A percentile compares a stretch with the other conserved stretches of the same genome.
Conservation (phyloP, 1,284 basidiomycete species). For the Ustilago curta region DNA sequence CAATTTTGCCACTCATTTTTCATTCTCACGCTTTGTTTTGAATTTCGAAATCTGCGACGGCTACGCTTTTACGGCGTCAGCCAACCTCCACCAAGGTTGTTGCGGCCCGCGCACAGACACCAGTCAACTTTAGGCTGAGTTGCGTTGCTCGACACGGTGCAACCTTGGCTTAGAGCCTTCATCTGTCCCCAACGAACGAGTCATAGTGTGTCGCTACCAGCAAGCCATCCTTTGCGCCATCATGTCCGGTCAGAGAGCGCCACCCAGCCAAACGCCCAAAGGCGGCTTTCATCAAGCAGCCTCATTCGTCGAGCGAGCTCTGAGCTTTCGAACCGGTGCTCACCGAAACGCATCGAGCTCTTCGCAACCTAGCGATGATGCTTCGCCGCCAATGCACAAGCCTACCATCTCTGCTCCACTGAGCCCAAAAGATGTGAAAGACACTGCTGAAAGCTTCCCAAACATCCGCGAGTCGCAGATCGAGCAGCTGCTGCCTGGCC, state of each 20-base stretch:
- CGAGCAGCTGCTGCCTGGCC: constrained; percentile 35
- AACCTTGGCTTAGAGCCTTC: background rate
- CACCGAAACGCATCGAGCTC: constrained; percentile 18
- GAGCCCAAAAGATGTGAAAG: constrained; percentile 19
- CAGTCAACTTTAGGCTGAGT: constrained; percentile 1
- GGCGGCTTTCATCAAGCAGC: constrained; percentile 51
- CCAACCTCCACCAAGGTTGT: background rate
- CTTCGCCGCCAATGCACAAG: background rate
- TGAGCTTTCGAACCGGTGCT: constrained; percentile 39
- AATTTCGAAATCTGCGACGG: no score
- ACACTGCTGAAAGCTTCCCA: constrained; percentile 32
- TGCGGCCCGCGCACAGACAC: constrained; percentile 5
- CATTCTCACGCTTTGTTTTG: no score
- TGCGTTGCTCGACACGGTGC: background rate
- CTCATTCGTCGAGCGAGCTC: constrained; percentile 43
- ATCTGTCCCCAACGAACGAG: background rate
- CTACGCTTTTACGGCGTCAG: background rate
- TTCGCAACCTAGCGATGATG: constrained; percentile 4
- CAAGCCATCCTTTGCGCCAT: no score
- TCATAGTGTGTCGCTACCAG: background rate
- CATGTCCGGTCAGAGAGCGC: background rate
- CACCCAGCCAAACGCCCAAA: constrained; percentile 4
- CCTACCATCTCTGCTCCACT: constrained; percentile 20
- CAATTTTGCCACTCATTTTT: background rate
- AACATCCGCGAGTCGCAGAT: constrained; percentile 31